These are phyloP conservation scores for Aspergillus sclerotialis DNA, from an alignment of 2,329 filamentous ascomycete species.

Conservation along the genomic window DNA sequence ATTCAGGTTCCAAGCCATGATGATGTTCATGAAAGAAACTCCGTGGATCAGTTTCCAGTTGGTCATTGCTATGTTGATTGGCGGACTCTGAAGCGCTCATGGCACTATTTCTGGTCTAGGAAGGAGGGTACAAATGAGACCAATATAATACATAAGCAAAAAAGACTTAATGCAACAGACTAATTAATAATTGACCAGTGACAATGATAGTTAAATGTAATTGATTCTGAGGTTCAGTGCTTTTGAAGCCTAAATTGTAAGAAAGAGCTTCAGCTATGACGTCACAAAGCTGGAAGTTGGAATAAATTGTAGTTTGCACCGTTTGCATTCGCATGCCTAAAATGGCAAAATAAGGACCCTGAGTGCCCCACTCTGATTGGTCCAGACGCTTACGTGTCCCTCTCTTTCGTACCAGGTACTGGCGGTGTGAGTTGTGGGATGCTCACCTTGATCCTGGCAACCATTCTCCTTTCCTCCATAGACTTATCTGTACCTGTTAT, in stretches of 20 bases:
- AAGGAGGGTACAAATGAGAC: constrained; percentile 3
- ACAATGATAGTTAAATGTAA: no score
- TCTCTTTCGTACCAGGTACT: constrained; percentile 16
- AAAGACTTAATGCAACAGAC: background rate
- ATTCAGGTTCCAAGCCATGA: constrained; percentile 39
- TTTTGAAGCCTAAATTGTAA: no score
- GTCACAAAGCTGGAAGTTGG: no score
- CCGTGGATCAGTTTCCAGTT: constrained; percentile 11
- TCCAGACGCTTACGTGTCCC: constrained; percentile 22
- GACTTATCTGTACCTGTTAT: constrained; percentile 1
- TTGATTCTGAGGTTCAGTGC: no score
- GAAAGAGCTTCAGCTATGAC: no score
- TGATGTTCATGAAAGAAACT: constrained; percentile 15
- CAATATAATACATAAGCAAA: constrained; percentile 1
- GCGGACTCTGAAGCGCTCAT: constrained; percentile 19
- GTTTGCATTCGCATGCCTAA: constrained; percentile 24
- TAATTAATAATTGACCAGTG: no score
- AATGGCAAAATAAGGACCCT: constrained; percentile 4
- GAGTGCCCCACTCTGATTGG: constrained; percentile 13
- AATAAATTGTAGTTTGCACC: constrained; percentile 17
- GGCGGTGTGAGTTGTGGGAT: constrained; percentile 21
- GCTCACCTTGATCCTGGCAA: no score
- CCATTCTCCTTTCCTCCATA: no score
- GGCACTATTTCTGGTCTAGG: constrained; percentile 6
- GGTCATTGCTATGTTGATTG: constrained; percentile 13